These are phyloP conservation scores for Rhododendron williamsianum DNA, from an alignment of 148 eudicot species.

Conservation along the genomic window DNA sequence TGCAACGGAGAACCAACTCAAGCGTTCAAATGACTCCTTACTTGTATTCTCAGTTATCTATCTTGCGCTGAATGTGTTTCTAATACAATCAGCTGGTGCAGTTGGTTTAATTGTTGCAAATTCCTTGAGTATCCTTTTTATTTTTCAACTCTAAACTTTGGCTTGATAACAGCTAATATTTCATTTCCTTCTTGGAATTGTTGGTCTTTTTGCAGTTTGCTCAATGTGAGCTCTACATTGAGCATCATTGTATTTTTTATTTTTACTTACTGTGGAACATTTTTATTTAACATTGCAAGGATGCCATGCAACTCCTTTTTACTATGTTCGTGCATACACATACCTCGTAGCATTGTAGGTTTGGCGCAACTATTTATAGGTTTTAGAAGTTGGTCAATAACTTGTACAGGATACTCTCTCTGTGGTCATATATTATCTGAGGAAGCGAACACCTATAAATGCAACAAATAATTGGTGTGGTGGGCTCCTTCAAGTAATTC, in stretches of 20 bases:
- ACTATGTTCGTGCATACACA: not conserved
- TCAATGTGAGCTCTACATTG: not conserved
- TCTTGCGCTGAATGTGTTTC: conserved; percentile 59
- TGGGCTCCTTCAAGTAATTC: not conserved
- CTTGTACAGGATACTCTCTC: not conserved
- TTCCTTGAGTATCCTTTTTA: conserved; percentile 84
- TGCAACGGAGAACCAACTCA: conserved; percentile 75
- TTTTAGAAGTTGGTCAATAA: not conserved
- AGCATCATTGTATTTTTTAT: not conserved
- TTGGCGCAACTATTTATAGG: not conserved
- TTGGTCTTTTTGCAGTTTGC: not conserved
- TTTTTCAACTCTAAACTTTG: not conserved
- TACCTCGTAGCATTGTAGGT: not conserved
- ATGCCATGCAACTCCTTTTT: not conserved
- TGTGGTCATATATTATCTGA: not conserved
- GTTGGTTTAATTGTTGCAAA: conserved; percentile 87
- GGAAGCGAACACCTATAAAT: not conserved
- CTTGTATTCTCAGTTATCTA: conserved; percentile 79
- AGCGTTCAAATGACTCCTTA: conserved; percentile 79
- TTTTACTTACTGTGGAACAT: not conserved
- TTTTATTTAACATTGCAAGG: not conserved
- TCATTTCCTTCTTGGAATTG: not conserved
- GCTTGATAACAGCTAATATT: not conserved
- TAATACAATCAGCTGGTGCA: conserved; percentile 88
- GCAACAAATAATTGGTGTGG: not conserved